These are phyloP conservation scores for Globisporangium abappressorium DNA, from an alignment of 352 stramenopile genomes.

Conservation along the genomic window DNA sequence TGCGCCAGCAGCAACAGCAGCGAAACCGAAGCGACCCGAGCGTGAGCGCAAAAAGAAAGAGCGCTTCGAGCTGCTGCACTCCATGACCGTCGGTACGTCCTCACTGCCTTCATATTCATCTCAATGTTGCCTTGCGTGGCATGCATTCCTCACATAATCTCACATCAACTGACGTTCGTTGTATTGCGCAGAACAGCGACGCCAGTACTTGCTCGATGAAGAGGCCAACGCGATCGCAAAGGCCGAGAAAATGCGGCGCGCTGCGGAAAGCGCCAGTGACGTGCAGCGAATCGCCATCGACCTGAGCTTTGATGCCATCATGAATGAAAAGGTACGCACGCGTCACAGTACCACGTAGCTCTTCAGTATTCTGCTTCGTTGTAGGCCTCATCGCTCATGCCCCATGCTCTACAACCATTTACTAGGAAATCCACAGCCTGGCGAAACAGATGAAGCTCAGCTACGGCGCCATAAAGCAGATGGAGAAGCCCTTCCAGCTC, in stretches of 20 bases:
- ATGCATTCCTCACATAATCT: neutral
- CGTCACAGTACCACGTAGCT: neutral
- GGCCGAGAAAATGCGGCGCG: constrained; percentile 29
- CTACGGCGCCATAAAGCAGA: constrained; percentile 64
- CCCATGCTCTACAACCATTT: neutral
- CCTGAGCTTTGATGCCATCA: constrained; percentile 73
- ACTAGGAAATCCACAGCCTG: constrained; percentile 59
- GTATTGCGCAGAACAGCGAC: constrained; percentile 39
- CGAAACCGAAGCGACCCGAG: constrained; percentile 24
- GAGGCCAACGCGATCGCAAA: constrained; percentile 29
- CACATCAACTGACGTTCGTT: neutral
- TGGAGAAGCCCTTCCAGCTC: constrained; percentile 65
- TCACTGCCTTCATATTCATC: neutral
- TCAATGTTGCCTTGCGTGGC: neutral
- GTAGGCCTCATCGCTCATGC: no score
- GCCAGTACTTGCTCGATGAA: constrained; percentile 44
- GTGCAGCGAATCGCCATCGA: constrained; percentile 61
- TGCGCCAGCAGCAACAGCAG: neutral
- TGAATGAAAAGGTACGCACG: constrained; percentile 64
- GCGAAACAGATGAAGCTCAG: constrained; percentile 76
- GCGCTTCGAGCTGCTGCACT: constrained; percentile 49
- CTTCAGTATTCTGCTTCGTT: neutral
- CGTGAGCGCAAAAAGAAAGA: constrained; percentile 52
- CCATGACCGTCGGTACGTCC: constrained; percentile 53
- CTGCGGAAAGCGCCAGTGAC: constrained; percentile 16